phyloP scores from a whole-genome alignment of 352 stramenopile species.

The Phytophthora fragariae region DNA sequence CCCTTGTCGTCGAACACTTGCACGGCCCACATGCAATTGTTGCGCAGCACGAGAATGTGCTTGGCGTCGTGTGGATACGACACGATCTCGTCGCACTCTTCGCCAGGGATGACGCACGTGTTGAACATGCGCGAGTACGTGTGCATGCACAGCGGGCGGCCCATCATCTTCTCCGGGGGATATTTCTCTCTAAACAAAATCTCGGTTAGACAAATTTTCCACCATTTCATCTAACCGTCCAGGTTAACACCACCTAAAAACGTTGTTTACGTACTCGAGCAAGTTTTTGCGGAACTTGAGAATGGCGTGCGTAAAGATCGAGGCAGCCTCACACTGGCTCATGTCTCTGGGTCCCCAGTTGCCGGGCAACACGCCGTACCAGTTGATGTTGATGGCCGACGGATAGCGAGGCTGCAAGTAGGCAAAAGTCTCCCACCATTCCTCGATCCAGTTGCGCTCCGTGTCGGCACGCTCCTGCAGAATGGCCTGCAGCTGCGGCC shows the following conservation, averaged over 20 bases:
- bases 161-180: conserved; percentile 94
- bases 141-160: conserved; percentile 93
- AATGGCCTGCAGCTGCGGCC: conserved; percentile 91
- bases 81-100: conserved; percentile 88
- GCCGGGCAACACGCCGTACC: conserved; percentile 97
- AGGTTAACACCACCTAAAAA: not conserved
- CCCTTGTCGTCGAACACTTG: conserved; percentile 82
- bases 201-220: conserved; percentile 1
- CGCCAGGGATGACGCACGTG: conserved; percentile 94
- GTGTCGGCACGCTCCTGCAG: conserved; percentile 85
- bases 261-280: conserved; percentile 62
- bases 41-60: conserved; percentile 94
- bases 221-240: not conserved
- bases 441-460: conserved; percentile 91
- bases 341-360: conserved; percentile 93
- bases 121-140: conserved; percentile 97
- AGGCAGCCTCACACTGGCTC: conserved; percentile 89
- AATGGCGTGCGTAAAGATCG: conserved; percentile 86
- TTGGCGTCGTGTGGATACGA: conserved; percentile 91
- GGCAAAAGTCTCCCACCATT: conserved; percentile 97
- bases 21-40: conserved; percentile 91
- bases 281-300: conserved; percentile 95
- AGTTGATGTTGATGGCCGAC: conserved; percentile 97
- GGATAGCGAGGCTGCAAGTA: conserved; percentile 96
- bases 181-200: conserved; percentile 80